These are phyloP conservation scores for Zygotorulaspora florentina DNA, from an alignment of 805 yeast species.

Conservation along the genomic window DNA sequence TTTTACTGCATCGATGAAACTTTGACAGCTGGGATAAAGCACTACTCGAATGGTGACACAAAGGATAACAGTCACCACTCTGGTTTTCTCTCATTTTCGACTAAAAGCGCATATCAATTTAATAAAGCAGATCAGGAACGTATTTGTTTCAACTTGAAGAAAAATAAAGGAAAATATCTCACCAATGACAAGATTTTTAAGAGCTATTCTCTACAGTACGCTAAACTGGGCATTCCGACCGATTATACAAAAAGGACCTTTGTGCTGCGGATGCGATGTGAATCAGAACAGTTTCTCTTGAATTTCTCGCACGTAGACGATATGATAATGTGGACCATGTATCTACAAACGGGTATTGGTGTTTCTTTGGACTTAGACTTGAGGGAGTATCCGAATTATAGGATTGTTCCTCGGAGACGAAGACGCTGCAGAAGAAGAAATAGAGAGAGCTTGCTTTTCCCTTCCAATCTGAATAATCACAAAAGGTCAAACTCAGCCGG, in stretches of 20 bases:
- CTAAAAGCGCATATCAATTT: slow-evolving; percentile 24
- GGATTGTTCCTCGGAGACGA: slow-evolving; percentile 77
- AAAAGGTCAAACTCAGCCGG: slow-evolving; percentile 3
- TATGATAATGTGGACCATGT: slow-evolving; percentile 75
- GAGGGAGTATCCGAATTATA: slow-evolving; percentile 68
- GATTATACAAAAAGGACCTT: slow-evolving; percentile 72
- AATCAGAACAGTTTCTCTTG: slow-evolving; percentile 74
- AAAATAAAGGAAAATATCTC: slow-evolving; percentile 27
- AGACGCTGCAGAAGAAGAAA: slow-evolving; percentile 39
- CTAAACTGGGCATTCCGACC: slow-evolving; percentile 76
- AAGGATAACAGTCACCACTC: slow-evolving; percentile 15
- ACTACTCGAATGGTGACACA: slow-evolving; percentile 27
- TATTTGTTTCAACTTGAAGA: slow-evolving; percentile 19
- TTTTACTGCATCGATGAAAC: slow-evolving; percentile 48
- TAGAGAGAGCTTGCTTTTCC: slow-evolving; percentile 12
- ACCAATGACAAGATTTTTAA: slow-evolving; percentile 42
- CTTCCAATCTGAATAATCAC: neutral
- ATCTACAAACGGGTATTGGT: slow-evolving; percentile 69
- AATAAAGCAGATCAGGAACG: slow-evolving; percentile 28
- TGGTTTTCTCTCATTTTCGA: slow-evolving; percentile 14
- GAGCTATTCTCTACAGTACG: slow-evolving; percentile 78
- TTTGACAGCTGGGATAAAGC: slow-evolving; percentile 29
- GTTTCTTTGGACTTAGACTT: slow-evolving; percentile 70
- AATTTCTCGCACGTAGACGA: slow-evolving; percentile 59
- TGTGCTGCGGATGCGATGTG: slow-evolving; percentile 72